Base-by-base conservation (phyloP, 345 rosid species). In the Luvunga scandens region DNA sequence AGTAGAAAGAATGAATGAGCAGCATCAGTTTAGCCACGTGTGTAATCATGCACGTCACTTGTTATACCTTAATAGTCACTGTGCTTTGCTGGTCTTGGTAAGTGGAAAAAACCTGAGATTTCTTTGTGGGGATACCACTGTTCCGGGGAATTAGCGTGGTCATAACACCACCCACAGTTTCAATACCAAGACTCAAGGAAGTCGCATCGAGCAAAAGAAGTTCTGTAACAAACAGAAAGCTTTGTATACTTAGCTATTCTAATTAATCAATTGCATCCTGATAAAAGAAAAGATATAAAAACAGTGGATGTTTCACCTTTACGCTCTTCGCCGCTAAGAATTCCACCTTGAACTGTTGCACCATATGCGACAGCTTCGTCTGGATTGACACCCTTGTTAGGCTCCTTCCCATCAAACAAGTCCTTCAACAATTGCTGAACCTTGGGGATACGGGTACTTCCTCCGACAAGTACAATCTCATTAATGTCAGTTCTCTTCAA, bases 291-390 rank as follows among this genome's bases (percentile, higher is more conserved):
- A 6, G 39, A 36, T 36, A 7, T 18, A 39, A 62, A 19, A 39
- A 10, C 2, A 27, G 4, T 8, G 2, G 18, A 38, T 45, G 7
- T 0, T 13, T 59, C 66, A 83, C 88, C 83, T 73, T 87, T 86
- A 2, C 86, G 87, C 0, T 88, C 89, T 82, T 86, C 86, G 1
- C 89, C 89, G 13, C 87, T 84, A 33, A 91, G 83, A 65, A 84
- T 81, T 9, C 83, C 86, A 48, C 89, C 91, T 34, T 89, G 91
- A 50, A 91, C 84, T 1, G 94, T 89, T 0, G 92, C 94, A 0
- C 92, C 94, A 66, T 84, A 82, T 2, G 92, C 89, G 3, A 89
- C 91, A 18, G 91, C 94, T 77, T 91, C 89, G 71, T 91, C 92
- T 4, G 92, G 90, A 81, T 89, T 86, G 53, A 88, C 79, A 19